Conservation (phyloP, 352 stramenopile genomes). For the Globisporangium spiculum region DNA sequence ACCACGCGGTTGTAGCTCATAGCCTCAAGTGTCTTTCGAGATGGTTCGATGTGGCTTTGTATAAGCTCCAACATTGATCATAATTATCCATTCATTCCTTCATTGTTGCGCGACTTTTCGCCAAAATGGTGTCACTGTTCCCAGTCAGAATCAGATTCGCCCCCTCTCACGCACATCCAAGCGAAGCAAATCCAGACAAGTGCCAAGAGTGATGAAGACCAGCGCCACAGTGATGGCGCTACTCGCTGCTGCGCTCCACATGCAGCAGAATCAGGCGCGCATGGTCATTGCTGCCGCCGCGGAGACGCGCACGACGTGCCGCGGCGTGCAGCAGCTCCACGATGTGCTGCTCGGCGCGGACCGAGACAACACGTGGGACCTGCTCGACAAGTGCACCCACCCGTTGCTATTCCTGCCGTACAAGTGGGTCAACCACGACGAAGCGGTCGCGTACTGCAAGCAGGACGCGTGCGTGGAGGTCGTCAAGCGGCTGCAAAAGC, state of each 20-base stretch:
- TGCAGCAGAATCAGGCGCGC: neutral
- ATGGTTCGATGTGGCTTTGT: neutral
- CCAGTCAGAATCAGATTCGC: slow-evolving; percentile 8
- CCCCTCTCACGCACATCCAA: neutral
- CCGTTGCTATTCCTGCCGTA: slow-evolving; percentile 35
- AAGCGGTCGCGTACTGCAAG: slow-evolving; percentile 42
- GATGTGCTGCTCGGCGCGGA: slow-evolving; percentile 19
- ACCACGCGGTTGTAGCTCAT: slow-evolving; percentile 75
- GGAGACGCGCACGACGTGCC: slow-evolving; percentile 13
- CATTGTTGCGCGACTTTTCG: slow-evolving; percentile 8
- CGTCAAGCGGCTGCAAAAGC: slow-evolving; percentile 26
- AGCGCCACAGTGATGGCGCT: slow-evolving; percentile 12
- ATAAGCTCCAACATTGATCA: neutral
- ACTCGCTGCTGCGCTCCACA: neutral
- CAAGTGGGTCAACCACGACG: slow-evolving; percentile 28
- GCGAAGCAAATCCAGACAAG: neutral
- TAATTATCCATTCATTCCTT: neutral
- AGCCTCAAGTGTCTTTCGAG: neutral
- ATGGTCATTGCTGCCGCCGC: neutral
- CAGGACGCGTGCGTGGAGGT: slow-evolving; percentile 27
- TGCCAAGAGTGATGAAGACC: neutral
- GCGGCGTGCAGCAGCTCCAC: slow-evolving; percentile 26
- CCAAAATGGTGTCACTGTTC: neutral
- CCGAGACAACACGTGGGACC: slow-evolving; percentile 12
- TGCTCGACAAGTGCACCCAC: slow-evolving; percentile 23